Percentiles rank a stretch among this genome's conserved stretches.
phyloP scores from a whole-genome alignment of 768 basidiomycete genomes.

The Fistulinella prunicolor region DNA sequence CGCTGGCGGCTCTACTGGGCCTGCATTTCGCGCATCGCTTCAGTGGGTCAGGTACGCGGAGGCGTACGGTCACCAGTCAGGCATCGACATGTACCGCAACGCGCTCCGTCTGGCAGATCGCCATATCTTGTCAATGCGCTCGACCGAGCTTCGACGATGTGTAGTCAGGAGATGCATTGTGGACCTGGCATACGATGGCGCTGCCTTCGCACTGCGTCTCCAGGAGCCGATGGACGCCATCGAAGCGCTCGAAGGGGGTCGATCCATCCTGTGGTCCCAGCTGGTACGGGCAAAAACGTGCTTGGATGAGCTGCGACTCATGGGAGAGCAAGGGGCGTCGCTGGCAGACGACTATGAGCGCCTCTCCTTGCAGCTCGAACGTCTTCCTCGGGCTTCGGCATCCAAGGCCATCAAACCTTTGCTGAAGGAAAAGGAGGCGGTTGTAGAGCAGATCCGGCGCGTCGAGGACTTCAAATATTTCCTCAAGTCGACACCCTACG shows the following conservation, averaged over 20 bases:
- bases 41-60: slow-evolving; percentile 25
- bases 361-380: slow-evolving; percentile 16
- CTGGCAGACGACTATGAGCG: slow-evolving; percentile 24
- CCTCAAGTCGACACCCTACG: slow-evolving; percentile 21
- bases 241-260: slow-evolving; percentile 31
- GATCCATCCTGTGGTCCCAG: slow-evolving; percentile 36
- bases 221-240: slow-evolving; percentile 25
- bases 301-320: slow-evolving; percentile 26
- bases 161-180: slow-evolving; percentile 11
- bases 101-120: slow-evolving; percentile 25
- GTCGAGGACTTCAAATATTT: slow-evolving; percentile 34
- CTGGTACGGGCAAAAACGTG: slow-evolving; percentile 23
- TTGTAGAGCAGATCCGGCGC: slow-evolving; percentile 29
- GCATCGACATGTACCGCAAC: slow-evolving; percentile 28
- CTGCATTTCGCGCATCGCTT: slow-evolving; percentile 19
- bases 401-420: slow-evolving; percentile 20
- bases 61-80: slow-evolving; percentile 22
- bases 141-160: slow-evolving; percentile 15
- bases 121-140: slow-evolving; percentile 15
- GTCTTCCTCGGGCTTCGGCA: slow-evolving; percentile 5
- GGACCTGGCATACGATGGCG: slow-evolving; percentile 27
- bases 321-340: slow-evolving; percentile 15
- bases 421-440: slow-evolving; percentile 24
- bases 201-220: slow-evolving; percentile 26
- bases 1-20: slow-evolving; percentile 11